phyloP scores from a whole-genome alignment of 73 alveolate genomes.

The Breviolum minutum region DNA sequence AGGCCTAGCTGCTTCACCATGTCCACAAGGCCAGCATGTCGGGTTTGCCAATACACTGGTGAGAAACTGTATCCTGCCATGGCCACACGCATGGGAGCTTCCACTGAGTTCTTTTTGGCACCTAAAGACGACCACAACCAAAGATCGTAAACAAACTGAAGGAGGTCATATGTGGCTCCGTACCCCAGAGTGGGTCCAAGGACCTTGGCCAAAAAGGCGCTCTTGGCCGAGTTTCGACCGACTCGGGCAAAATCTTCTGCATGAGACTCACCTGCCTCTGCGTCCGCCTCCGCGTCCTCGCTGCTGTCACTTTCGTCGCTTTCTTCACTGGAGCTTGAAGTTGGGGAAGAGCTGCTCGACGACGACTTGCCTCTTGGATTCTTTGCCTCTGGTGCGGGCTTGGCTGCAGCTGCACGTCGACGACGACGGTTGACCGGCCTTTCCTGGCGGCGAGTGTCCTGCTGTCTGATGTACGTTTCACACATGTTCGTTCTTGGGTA shows the following conservation, averaged over 20 bases:
- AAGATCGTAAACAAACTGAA: conserved; percentile 40
- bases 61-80: not conserved
- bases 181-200: conserved; percentile 35
- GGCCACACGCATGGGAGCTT: conserved; percentile 24
- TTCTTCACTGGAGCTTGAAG: not conserved
- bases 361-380: not conserved
- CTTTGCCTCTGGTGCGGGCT: not conserved
- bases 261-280: not conserved
- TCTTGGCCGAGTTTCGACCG: conserved; percentile 69
- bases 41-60: conserved; percentile 35
- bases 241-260: conserved; percentile 24
- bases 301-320: not conserved
- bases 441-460: conserved; percentile 17
- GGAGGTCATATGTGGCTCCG: not conserved
- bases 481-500: conserved; percentile 39
- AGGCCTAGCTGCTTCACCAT: not conserved
- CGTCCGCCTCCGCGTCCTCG: not conserved
- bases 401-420: not conserved
- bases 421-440: not conserved
- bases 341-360: not conserved
- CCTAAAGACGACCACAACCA: conserved; percentile 60
- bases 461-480: conserved; percentile 8
- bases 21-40: conserved; percentile 19
- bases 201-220: conserved; percentile 47
- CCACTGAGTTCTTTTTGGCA: not conserved